Evolutionary conservation across 352 stramenopile genomes (phyloP).

Genomic region (Phytophthora hybrid): DNA sequence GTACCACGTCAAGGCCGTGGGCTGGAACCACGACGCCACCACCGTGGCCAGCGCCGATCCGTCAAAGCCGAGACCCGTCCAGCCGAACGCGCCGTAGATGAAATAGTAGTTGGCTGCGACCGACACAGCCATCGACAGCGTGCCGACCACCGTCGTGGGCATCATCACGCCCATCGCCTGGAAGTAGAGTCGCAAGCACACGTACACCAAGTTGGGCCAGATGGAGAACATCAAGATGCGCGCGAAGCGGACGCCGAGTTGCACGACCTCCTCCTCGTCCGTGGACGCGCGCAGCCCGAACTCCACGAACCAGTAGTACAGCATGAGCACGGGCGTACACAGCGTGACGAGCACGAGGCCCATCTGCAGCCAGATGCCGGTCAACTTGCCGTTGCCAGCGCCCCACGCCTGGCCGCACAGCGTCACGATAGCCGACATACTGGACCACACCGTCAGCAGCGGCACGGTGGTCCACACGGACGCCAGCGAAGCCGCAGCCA

Average conservation of each 20-base stretch:
- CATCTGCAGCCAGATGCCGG: constrained; percentile 81
- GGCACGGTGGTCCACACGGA: constrained; percentile 77
- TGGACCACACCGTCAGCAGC: constrained; percentile 69
- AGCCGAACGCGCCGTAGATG: constrained; percentile 37
- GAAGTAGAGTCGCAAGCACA: constrained; percentile 39
- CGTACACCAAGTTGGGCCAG: constrained; percentile 40
- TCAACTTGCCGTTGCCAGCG: constrained; percentile 62
- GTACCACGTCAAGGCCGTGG: constrained; percentile 31
- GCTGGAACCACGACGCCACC: constrained; percentile 37
- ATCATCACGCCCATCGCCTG: constrained; percentile 44
- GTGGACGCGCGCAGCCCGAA: constrained; percentile 33
- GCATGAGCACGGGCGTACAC: constrained; percentile 36
- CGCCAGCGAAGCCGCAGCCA: constrained; percentile 75
- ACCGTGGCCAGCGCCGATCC: constrained; percentile 33
- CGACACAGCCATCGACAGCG: constrained; percentile 36
- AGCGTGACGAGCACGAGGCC: constrained; percentile 41
- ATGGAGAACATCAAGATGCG: constrained; percentile 42
- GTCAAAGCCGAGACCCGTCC: constrained; percentile 33
- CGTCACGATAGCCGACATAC: constrained; percentile 74
- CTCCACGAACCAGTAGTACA: constrained; percentile 43
- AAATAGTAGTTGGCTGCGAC: constrained; percentile 36
- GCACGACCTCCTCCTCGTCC: constrained; percentile 29
- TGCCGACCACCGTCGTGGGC: constrained; percentile 38
- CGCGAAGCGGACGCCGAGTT: constrained; percentile 35
- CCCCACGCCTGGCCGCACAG: constrained; percentile 78